A percentile compares a stretch with the other conserved stretches of the same genome.
Conservation (phyloP, 2,329 filamentous ascomycete species). For the Apiospora marii region DNA sequence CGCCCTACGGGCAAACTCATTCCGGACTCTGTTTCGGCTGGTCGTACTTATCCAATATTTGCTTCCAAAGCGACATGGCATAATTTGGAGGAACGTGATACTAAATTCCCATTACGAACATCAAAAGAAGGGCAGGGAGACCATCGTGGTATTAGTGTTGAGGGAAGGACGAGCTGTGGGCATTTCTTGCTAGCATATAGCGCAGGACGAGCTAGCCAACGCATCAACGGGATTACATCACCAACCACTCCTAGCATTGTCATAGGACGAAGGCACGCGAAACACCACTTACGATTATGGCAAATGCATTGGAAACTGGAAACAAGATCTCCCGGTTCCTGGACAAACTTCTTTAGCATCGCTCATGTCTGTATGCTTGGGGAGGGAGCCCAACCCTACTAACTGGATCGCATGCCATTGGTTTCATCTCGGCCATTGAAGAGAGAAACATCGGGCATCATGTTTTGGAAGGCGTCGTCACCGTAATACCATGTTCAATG, state of each 20-base stretch:
- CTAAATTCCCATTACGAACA: neutral
- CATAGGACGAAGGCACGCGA: neutral
- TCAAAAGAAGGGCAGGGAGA: neutral
- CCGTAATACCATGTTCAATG: neutral
- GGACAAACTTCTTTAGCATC: neutral
- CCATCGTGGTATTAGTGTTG: neutral
- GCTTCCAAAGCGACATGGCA: neutral
- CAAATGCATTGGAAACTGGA: neutral
- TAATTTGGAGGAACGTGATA: neutral
- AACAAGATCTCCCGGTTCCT: neutral
- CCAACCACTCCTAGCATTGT: neutral
- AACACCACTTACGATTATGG: neutral
- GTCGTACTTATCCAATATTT: neutral
- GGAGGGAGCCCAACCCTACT: neutral
- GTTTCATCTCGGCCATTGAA: neutral
- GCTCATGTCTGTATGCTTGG: neutral
- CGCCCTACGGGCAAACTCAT: neutral
- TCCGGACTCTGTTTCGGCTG: neutral
- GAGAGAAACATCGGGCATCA: neutral
- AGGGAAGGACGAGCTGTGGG: neutral
- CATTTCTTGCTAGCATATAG: neutral
- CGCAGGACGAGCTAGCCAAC: neutral
- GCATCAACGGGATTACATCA: constrained; percentile 12
- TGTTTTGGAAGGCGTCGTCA: constrained; percentile 8
- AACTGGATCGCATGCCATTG: neutral